Percentiles rank a stretch among this genome's conserved stretches.
phyloP scores from a whole-genome alignment of 2,329 filamentous ascomycete species.

The Aspergillus quadrilineatus region DNA sequence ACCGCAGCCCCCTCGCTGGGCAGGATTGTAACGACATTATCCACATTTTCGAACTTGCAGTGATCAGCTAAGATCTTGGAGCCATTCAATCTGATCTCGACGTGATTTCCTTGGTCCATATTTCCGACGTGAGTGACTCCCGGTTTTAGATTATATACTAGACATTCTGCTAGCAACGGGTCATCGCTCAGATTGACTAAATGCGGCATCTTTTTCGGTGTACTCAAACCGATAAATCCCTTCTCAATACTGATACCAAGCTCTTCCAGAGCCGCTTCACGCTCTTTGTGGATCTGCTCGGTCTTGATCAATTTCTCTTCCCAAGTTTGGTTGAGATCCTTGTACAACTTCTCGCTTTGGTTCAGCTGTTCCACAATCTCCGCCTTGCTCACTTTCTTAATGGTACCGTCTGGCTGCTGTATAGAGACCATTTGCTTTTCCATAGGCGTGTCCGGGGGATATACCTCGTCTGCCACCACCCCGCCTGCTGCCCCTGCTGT shows the following conservation, averaged over 20 bases:
- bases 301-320: constrained; percentile 94
- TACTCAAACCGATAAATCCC: constrained; percentile 90
- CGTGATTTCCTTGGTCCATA: constrained; percentile 76
- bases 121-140: constrained; percentile 93
- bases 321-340: constrained; percentile 97
- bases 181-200: constrained; percentile 96
- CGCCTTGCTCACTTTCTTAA: constrained; percentile 96
- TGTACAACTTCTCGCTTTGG: constrained; percentile 93
- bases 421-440: constrained; percentile 97
- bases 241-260: constrained; percentile 99
- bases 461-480: constrained; percentile 71
- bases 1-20: constrained; percentile 90
- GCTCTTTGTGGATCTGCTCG: constrained; percentile 95
- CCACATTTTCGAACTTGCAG: constrained; percentile 89
- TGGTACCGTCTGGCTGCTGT: constrained; percentile 74
- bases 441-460: constrained; percentile 85
- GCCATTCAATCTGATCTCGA: constrained; percentile 90
- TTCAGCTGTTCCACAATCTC: constrained; percentile 96
- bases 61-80: constrained; percentile 90
- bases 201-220: constrained; percentile 99
- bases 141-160: constrained; percentile 97
- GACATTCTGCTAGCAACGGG: constrained; percentile 87
- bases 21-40: constrained; percentile 88
- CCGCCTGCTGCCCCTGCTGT: constrained; percentile 41
- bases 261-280: constrained; percentile 91